Evolutionary conservation across 495 filamentous ascomycete genomes (phyloP).

Genomic region (Penicillium parvum): DNA sequence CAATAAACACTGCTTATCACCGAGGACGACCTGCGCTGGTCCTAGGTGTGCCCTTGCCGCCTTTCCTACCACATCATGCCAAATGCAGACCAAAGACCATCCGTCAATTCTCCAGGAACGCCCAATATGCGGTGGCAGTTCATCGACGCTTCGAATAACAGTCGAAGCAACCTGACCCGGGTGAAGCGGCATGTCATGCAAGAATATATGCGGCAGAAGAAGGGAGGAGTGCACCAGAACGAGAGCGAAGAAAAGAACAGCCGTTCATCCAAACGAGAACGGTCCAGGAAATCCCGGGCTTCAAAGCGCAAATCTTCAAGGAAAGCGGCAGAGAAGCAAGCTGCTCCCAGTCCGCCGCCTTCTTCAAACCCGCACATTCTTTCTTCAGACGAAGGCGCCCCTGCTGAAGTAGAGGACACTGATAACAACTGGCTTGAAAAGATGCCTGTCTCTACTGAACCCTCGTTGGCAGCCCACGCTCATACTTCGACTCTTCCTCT

Average conservation of each 20-base stretch:
- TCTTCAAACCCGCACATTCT: too few relatives aligned
- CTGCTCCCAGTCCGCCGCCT: too few relatives aligned
- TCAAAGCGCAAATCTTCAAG: slow-evolving; percentile 8
- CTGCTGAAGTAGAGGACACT: slow-evolving; percentile 3
- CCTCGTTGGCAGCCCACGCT: neutral
- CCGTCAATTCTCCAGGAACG: slow-evolving; percentile 3
- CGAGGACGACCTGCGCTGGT: neutral
- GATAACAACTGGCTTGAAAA: neutral
- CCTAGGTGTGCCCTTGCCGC: neutral
- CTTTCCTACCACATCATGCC: slow-evolving; percentile 13
- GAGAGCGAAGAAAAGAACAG: slow-evolving; percentile 16
- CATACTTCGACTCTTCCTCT: neutral
- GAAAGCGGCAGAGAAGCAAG: slow-evolving; percentile 1
- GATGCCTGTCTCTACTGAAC: too few relatives aligned
- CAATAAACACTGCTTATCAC: too few relatives aligned
- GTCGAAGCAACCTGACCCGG: slow-evolving; percentile 37
- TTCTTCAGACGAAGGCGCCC: slow-evolving; percentile 1
- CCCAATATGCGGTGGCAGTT: slow-evolving; percentile 36
- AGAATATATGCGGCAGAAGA: slow-evolving; percentile 44
- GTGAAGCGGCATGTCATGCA: slow-evolving; percentile 48
- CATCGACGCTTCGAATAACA: slow-evolving; percentile 39
- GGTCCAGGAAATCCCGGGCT: slow-evolving; percentile 15
- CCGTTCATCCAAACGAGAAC: slow-evolving; percentile 14
- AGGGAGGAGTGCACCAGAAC: slow-evolving; percentile 19
- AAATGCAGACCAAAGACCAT: neutral